Base-by-base conservation (phyloP, 2,329 filamentous ascomycete genomes). In the Periglandula ipomoeae region DNA sequence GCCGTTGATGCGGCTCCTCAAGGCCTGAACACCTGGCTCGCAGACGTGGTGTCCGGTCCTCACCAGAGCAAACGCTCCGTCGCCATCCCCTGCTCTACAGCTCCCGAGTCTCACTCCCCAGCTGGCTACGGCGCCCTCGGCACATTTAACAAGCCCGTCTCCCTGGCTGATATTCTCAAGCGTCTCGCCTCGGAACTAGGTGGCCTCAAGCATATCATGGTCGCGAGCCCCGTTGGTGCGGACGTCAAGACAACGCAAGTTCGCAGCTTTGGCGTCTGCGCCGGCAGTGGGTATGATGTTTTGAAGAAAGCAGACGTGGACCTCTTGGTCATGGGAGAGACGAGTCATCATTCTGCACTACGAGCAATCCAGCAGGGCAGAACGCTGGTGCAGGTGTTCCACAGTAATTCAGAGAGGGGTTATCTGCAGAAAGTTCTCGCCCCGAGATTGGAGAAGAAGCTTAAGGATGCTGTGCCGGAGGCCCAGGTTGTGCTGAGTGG, bases 1-100 rank as follows among this genome's bases (percentile, higher is more conserved):
- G 91, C 93, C 13, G 81, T 97, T 39, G 93, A 98, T 66, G 89
- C 89, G 35, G 87, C 87, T 1, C 80, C 82, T 1, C 81, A 83
- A 17, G 93, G 93, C 4, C 79, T 98, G 57, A 94, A 90, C 61
- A 88, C 95, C 65, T 98, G 91, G 91, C 82, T 98, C 9, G 89
- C 88, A 52, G 86, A 94, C 61, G 84, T 94, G 44, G 80, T 96
- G 19, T 82, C 84, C 2, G 82, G 81, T 9, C 58, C 60, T 44
- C 63, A 63, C 51, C 53, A 57, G n/a, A 64, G 62, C 30, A 57
- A 61, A 42, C 69, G 70, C 24, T 66, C 68, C 20, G 69, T 75
- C 15, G 68, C 72, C 37, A 67, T 73, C 53, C 73, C 73, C 15
- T 71, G 74, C 54, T 54, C 63, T 37, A 58, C 64, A 3, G 61